Conservation (phyloP, 768 basidiomycete genomes). For the Exidia glandulosa region DNA sequence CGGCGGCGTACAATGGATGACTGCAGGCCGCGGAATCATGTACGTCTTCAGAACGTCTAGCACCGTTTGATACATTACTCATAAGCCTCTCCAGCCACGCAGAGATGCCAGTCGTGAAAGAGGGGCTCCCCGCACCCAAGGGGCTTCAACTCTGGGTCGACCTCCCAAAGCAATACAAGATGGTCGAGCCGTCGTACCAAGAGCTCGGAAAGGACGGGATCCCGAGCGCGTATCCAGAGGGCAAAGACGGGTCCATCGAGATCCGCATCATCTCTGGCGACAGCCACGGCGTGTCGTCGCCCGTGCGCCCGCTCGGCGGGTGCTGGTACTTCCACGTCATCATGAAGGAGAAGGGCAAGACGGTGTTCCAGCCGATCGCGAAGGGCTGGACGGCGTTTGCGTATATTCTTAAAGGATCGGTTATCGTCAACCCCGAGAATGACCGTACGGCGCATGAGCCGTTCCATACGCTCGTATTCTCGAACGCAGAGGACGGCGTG, state of each 20-base stretch:
- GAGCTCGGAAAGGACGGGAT: constrained; percentile 64
- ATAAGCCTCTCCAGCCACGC: constrained; percentile 49
- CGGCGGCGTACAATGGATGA: constrained; percentile 96
- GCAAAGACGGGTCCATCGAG: constrained; percentile 51
- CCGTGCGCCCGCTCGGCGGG: constrained; percentile 82
- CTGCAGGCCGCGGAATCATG: constrained; percentile 39
- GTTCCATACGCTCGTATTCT: constrained; percentile 80
- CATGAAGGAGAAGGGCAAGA: constrained; percentile 45
- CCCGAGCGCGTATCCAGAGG: constrained; percentile 62
- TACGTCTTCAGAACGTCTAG: constrained; percentile 1
- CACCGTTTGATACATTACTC: background rate
- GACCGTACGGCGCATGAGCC: constrained; percentile 34
- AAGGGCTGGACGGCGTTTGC: constrained; percentile 84
- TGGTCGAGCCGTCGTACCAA: constrained; percentile 79
- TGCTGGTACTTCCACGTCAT: constrained; percentile 86
- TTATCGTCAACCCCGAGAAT: constrained; percentile 41
- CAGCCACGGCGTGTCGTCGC: constrained; percentile 76
- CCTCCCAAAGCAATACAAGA: constrained; percentile 70
- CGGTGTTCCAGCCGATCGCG: constrained; percentile 75
- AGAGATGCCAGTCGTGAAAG: constrained; percentile 77
- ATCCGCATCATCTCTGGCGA: constrained; percentile 85
- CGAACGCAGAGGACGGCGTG: constrained; percentile 58
- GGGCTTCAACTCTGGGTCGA: constrained; percentile 84
- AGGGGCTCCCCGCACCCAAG: constrained; percentile 55
- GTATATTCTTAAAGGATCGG: constrained; percentile 62